Conservation (phyloP, 306 rosid genomes). For the Vigna reflexopilosa region DNA sequence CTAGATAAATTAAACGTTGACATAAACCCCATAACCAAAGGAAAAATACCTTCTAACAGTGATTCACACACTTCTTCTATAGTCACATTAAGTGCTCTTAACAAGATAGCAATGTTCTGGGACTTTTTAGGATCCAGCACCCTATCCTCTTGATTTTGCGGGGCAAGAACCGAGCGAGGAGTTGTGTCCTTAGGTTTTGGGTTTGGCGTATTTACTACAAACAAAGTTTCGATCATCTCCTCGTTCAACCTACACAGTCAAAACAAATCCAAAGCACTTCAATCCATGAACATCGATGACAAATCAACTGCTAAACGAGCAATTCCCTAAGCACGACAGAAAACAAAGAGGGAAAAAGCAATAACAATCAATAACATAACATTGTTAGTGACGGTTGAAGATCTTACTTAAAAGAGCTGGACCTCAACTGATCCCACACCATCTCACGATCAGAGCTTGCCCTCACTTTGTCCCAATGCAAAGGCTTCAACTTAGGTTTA, state of each 20-base stretch:
- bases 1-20: neutral
- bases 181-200: conserved; percentile 58
- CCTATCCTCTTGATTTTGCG: conserved; percentile 63
- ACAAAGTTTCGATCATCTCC: conserved; percentile 91
- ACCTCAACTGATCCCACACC: conserved; percentile 99
- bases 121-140: conserved; percentile 96
- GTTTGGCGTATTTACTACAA: conserved; percentile 67
- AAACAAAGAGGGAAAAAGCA: conserved; percentile 4
- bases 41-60: conserved; percentile 76
- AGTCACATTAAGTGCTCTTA: conserved; percentile 89
- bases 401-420: conserved; percentile 92
- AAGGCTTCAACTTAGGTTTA: conserved; percentile 87
- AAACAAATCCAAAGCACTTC: conserved; percentile 36
- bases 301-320: conserved; percentile 2
- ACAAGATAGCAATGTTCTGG: conserved; percentile 87
- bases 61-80: conserved; percentile 94
- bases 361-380: neutral
- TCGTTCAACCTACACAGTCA: conserved; percentile 84
- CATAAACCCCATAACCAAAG: neutral
- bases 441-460: conserved; percentile 95
- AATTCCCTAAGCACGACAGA: conserved; percentile 20
- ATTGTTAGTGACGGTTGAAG: conserved; percentile 4
- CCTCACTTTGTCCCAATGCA: conserved; percentile 99
- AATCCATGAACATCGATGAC: conserved; percentile 38
- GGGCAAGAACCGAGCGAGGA: conserved; percentile 53